Percentiles rank a stretch among this genome's conserved stretches.
These are phyloP conservation scores for Penicillium egyptiacum DNA, from an alignment of 495 filamentous ascomycete species.

Conservation along the genomic window DNA sequence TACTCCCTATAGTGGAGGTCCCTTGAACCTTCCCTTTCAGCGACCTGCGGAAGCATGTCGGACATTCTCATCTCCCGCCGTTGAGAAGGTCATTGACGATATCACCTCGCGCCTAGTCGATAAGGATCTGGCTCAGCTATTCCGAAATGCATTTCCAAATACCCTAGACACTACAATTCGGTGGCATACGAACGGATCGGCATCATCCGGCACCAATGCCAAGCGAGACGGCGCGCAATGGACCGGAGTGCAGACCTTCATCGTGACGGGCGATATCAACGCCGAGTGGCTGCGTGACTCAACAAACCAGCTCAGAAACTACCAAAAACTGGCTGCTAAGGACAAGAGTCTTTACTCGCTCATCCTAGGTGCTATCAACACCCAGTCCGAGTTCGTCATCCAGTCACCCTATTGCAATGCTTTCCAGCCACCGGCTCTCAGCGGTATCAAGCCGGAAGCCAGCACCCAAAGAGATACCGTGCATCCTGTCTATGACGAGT, in stretches of 20 bases:
- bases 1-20: constrained; percentile 75
- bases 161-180: constrained; percentile 90
- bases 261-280: constrained; percentile 98
- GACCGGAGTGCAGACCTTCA: constrained; percentile 86
- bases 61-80: constrained; percentile 79
- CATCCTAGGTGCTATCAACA: constrained; percentile 94
- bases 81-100: constrained; percentile 85
- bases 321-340: constrained; percentile 78
- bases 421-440: constrained; percentile 90
- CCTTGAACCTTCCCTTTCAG: constrained; percentile 83
- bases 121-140: constrained; percentile 86
- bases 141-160: constrained; percentile 97
- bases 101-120: constrained; percentile 77
- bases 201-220: constrained; percentile 35
- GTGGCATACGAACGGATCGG: constrained; percentile 62
- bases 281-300: constrained; percentile 98
- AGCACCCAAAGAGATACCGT: constrained; percentile 82
- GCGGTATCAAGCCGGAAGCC: constrained; percentile 62
- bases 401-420: constrained; percentile 96
- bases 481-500: constrained; percentile 80
- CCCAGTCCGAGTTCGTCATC: constrained; percentile 92
- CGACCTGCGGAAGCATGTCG: constrained; percentile 77
- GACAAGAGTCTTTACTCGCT: constrained; percentile 73
- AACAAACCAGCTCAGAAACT: constrained; percentile 90
- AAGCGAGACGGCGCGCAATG: constrained; percentile 61